These are phyloP conservation scores for Posidonia australis DNA, from an alignment of 106 monocot genomes.

Conservation along the genomic window DNA sequence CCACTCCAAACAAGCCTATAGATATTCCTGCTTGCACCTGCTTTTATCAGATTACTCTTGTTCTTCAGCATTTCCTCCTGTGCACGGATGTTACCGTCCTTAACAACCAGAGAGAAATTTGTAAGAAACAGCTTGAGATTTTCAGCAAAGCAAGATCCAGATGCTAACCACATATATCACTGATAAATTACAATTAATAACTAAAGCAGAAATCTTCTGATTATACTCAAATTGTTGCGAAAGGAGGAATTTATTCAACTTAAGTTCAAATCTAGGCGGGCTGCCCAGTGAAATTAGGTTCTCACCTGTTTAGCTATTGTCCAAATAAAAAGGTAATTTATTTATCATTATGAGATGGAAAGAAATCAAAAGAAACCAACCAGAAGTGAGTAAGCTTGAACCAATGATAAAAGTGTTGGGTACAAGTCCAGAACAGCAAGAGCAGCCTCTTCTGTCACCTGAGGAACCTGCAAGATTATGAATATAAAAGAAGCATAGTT, in stretches of 20 bases:
- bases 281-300: neutral
- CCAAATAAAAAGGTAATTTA: neutral
- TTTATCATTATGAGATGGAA: conserved; percentile 1
- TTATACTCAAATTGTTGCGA: too few species aligned
- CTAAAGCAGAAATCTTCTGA: too few species aligned
- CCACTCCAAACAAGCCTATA: conserved; percentile 89
- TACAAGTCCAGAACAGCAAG: conserved; percentile 61
- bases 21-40: conserved; percentile 81
- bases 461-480: conserved; percentile 43
- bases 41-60: conserved; percentile 28
- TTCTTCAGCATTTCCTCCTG: conserved; percentile 89
- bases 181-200: too few species aligned
- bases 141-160: neutral
- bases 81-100: conserved; percentile 61
- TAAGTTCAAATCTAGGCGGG: neutral
- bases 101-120: conserved; percentile 5
- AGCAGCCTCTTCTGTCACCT: conserved; percentile 84
- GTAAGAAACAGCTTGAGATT: neutral
- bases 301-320: neutral
- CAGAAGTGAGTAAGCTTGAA: conserved; percentile 46
- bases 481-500: too few species aligned
- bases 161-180: too few species aligned
- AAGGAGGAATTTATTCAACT: too few species aligned
- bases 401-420: conserved; percentile 65
- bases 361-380: conserved; percentile 31